Evolutionary conservation across 768 basidiomycete species (phyloP), one percentile per base, ranked within the genome.

Genomic region (Xerocomellus intermedius): DNA sequence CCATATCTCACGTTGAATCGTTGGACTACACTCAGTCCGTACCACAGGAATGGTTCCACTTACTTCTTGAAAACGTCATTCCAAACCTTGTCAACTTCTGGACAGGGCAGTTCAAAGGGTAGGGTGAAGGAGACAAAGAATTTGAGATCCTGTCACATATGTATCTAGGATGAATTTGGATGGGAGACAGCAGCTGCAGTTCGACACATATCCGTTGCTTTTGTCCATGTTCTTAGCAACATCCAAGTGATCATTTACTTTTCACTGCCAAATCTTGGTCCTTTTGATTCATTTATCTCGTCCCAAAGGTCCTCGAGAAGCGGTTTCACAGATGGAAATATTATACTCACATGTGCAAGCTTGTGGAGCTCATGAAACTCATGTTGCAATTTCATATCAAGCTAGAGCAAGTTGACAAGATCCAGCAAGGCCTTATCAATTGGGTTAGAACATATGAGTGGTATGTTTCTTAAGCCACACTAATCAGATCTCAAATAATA

Each of bases 201-300:
- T 17, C 10, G 60, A 53, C 30, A 64, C 58, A 41, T 75, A 67
- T 17, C 70, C 48, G 71, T 62, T 0, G 69, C 73, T 59, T 57
- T 62, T 21, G 55, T 77, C 10, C 53, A 66, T 28, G 56, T 54
- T 1, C 51, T 64, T 3, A 70, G 73, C 0, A 75, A 79, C 57
- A 75, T 77, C 9, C 66, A 36, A 68, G 10, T 4, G 36, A 63
- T 28, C 36, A 19, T 7, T 37, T 17, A 37, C 16, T n/a, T n/a
- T 37, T 37, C 7, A 37, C 17, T 0, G 17, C 36, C 5, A 7
- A 70, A 46, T 58, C 60, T 2, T 65, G 57, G 52, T 41, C 30
- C 16, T 59, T 65, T 16, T 69, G 64, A 60, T 51, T 61, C 13
- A 30, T 64, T 1, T 60, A 64, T 14, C 22, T 67, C 3, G 55